phyloP scores from a whole-genome alignment of 2,329 filamentous ascomycete species.

The Botrytis deweyae region DNA sequence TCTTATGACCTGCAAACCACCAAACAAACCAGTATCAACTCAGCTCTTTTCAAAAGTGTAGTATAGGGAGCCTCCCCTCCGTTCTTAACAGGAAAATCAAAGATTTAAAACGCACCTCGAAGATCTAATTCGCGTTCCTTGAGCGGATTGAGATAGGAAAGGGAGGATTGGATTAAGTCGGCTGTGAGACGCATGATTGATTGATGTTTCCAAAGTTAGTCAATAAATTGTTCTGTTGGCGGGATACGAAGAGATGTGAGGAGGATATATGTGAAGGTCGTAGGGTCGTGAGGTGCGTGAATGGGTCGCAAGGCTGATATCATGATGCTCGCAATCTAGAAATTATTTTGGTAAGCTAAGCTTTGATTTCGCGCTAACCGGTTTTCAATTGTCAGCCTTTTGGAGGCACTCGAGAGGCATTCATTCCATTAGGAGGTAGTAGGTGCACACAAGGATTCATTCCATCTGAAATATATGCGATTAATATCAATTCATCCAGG shows the following conservation, averaged over 20 bases:
- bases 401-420: not conserved
- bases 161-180: conserved; percentile 89
- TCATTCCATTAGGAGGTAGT: not conserved
- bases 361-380: conserved; percentile 10
- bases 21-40: conserved; percentile 71
- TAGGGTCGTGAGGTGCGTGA: not conserved
- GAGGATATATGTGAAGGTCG: not conserved
- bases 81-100: conserved; percentile 70
- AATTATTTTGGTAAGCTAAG: conserved; percentile 16
- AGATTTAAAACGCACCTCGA: conserved; percentile 75
- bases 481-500: not conserved
- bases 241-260: conserved; percentile 12
- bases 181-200: conserved; percentile 83
- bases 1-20: conserved; percentile 83
- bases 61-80: conserved; percentile 62
- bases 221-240: not conserved
- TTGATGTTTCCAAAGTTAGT: not conserved
- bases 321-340: conserved; percentile 6
- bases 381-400: conserved; percentile 7
- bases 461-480: not conserved
- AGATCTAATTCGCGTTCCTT: conserved; percentile 99
- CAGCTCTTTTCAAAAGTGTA: conserved; percentile 76
- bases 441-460: too few species aligned
- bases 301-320: conserved; percentile 14
- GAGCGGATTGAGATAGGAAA: conserved; percentile 97